phyloP scores from a whole-genome alignment of 139 green algal species.

The Chlorella vulgaris region DNA sequence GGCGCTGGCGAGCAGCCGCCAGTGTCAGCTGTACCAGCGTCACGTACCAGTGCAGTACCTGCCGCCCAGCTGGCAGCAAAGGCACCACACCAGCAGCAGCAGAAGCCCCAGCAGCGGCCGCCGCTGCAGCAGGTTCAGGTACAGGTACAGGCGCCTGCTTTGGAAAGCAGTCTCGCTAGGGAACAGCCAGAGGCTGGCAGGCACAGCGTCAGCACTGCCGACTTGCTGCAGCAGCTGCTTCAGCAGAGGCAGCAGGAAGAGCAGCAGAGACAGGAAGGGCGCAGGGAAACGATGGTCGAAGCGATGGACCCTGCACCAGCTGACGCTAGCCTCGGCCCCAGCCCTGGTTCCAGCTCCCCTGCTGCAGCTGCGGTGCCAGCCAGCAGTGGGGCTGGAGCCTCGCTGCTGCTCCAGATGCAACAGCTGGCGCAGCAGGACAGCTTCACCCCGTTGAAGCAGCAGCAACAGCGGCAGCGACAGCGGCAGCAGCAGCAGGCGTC shows the following conservation, averaged over 20 bases:
- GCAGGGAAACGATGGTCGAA: not conserved
- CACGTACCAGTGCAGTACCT: not conserved
- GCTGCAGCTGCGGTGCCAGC: not conserved
- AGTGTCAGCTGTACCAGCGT: not conserved
- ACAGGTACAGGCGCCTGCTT: not conserved
- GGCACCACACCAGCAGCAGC: not conserved
- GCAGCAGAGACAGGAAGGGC: not conserved
- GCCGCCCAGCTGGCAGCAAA: not conserved
- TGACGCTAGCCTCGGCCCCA: too few species aligned
- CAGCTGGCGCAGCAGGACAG: not conserved
- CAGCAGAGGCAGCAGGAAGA: not conserved
- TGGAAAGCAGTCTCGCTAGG: not conserved
- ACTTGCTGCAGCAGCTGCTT: constrained; percentile 16
- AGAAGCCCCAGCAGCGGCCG: not conserved
- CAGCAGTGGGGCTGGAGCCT: not conserved
- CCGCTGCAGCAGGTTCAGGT: not conserved
- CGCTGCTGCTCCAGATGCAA: not conserved
- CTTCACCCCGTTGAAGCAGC: not conserved
- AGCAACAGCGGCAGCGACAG: not conserved
- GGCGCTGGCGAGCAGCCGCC: not conserved
- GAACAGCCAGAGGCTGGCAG: not conserved
- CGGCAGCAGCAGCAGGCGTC: too few species aligned
- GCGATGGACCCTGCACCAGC: not conserved
- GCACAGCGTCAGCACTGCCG: not conserved
- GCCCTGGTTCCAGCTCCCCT: too few species aligned